These are phyloP conservation scores for Pichia eremophila DNA, from an alignment of 805 yeast species.

Conservation along the genomic window DNA sequence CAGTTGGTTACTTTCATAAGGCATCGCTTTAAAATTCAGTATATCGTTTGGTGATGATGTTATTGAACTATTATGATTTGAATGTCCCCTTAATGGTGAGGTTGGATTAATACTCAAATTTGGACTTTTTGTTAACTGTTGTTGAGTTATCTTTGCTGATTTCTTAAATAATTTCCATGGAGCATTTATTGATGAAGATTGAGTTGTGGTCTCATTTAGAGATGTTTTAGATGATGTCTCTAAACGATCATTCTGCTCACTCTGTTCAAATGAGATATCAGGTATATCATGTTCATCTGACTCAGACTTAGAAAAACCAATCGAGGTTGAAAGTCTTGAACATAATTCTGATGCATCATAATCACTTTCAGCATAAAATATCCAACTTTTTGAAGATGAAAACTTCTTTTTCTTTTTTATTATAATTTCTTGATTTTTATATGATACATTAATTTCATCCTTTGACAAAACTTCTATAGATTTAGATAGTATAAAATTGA, in stretches of 20 bases:
- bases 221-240: background rate
- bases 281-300: constrained; percentile 6
- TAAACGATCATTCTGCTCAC: background rate
- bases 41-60: constrained; percentile 12
- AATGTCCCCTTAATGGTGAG: background rate
- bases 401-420: constrained; percentile 24
- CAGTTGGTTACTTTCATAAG: constrained; percentile 20
- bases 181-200: constrained; percentile 3
- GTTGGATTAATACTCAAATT: constrained; percentile 2
- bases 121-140: background rate
- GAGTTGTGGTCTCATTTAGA: background rate
- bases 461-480: constrained; percentile 15
- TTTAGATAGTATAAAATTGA: constrained; percentile 8
- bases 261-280: constrained; percentile 7
- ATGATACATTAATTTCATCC: constrained; percentile 16
- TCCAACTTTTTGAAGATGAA: constrained; percentile 24
- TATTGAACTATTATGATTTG: background rate
- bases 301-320: background rate
- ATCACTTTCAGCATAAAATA: constrained; percentile 72
- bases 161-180: constrained; percentile 8
- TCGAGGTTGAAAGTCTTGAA: constrained; percentile 7
- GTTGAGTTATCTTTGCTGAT: background rate
- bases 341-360: constrained; percentile 37
- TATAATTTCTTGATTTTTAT: constrained; percentile 19
- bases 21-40: constrained; percentile 26